Conservation (phyloP, 331 rosid genomes). For the Erythrophleum ivorense region DNA sequence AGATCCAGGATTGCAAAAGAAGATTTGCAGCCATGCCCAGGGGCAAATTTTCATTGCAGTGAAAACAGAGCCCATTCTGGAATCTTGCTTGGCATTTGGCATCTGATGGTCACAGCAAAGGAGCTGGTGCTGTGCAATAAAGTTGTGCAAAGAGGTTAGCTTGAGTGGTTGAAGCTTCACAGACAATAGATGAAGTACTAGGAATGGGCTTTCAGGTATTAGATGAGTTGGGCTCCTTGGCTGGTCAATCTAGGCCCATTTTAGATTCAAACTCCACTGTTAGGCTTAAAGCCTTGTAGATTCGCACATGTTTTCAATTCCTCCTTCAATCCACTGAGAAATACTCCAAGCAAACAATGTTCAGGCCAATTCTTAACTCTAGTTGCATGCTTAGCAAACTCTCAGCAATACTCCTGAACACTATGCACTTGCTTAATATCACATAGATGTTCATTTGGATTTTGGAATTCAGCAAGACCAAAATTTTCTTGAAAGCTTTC, state of each 20-base stretch:
- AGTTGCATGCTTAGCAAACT: not conserved
- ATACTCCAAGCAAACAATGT: not conserved
- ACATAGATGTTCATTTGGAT: not conserved
- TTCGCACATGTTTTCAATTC: too few species aligned
- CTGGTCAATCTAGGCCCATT: too few species aligned
- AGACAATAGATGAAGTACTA: too few species aligned
- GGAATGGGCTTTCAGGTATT: not conserved
- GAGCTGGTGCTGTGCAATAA: too few species aligned
- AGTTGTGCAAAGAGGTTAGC: too few species aligned
- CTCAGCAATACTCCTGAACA: not conserved
- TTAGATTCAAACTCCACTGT: not conserved
- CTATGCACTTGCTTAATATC: too few species aligned
- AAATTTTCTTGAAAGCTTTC: not conserved
- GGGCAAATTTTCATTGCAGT: not conserved
- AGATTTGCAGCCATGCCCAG: not conserved
- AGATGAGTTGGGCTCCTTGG: too few species aligned
- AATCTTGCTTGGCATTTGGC: too few species aligned
- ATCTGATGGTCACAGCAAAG: not conserved
- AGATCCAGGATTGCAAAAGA: not conserved
- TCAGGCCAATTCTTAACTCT: not conserved
- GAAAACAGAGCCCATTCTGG: not conserved
- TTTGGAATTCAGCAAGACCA: not conserved
- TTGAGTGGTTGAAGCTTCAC: too few species aligned
- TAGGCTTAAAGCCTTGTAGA: not conserved
- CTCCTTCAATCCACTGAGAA: not conserved